Evolutionary conservation across 495 filamentous ascomycete genomes (phyloP).

Genomic region (Achaetomiella virescens): DNA sequence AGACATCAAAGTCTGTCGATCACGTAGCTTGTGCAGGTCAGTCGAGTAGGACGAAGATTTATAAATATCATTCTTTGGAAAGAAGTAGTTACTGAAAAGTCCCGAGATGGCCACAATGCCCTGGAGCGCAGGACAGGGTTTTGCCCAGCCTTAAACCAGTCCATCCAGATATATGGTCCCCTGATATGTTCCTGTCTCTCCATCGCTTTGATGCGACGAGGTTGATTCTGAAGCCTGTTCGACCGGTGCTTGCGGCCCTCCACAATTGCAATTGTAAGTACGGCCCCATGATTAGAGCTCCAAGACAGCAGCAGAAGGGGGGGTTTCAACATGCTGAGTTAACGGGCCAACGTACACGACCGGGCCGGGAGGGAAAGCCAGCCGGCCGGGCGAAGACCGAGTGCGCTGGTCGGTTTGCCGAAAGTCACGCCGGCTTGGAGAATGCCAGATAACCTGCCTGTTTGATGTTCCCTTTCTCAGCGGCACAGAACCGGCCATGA

Average conservation of each 20-base stretch:
- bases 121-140: not conserved
- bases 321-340: slow-evolving; percentile 2
- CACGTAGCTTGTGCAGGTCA: not conserved
- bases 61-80: not conserved
- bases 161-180: not conserved
- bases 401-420: not conserved
- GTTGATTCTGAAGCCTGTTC: not conserved
- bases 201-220: not conserved
- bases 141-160: slow-evolving; percentile 6
- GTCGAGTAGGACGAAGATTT: not conserved
- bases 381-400: not conserved
- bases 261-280: not conserved
- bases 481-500: too few relatives aligned
- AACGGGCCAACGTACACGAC: slow-evolving; percentile 1
- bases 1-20: not conserved
- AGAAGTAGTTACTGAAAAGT: not conserved
- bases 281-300: not conserved
- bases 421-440: too few relatives aligned
- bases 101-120: not conserved
- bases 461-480: too few relatives aligned
- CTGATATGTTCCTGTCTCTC: not conserved
- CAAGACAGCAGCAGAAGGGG: not conserved
- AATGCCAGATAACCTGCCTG: too few relatives aligned
- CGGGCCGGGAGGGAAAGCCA: not conserved
- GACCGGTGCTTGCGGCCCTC: slow-evolving; percentile 3